phyloP scores from a whole-genome alignment of 2,329 filamentous ascomycete genomes.

The Purpureocillium lavendulum region DNA sequence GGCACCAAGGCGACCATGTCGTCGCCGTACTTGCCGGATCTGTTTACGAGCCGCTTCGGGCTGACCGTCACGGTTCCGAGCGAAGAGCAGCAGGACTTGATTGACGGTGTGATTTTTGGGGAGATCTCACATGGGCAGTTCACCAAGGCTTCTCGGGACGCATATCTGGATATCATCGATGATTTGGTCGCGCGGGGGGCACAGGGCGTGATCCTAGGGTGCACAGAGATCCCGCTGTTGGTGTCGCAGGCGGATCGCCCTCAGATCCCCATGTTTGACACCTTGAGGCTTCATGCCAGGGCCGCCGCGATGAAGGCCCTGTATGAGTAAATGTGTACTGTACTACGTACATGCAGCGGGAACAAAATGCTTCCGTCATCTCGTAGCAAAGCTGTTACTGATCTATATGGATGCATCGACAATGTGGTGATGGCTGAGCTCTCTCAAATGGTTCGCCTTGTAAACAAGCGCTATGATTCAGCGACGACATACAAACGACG shows the following conservation, averaged over 20 bases:
- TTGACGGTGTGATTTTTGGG: conserved; percentile 7
- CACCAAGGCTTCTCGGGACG: background rate
- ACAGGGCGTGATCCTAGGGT: conserved; percentile 8
- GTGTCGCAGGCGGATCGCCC: conserved; percentile 8
- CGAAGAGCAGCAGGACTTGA: conserved; percentile 5
- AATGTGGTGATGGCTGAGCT: too few relatives aligned
- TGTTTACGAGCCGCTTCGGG: conserved; percentile 4
- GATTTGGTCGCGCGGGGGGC: conserved; percentile 6
- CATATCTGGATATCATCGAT: conserved; percentile 7
- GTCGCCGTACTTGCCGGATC: conserved; percentile 5
- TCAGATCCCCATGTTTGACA: conserved; percentile 8
- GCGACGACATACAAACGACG: too few relatives aligned
- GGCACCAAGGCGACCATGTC: conserved; percentile 9
- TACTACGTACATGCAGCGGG: too few relatives aligned
- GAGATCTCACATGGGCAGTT: conserved; percentile 6
- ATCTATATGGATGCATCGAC: too few relatives aligned
- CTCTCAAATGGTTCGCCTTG: too few relatives aligned
- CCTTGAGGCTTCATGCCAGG: conserved; percentile 7
- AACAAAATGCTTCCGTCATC: too few relatives aligned
- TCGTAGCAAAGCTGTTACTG: too few relatives aligned
- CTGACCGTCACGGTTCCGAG: conserved; percentile 6
- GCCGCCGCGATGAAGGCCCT: conserved; percentile 5
- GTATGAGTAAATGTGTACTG: too few relatives aligned
- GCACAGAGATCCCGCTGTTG: conserved; percentile 12
- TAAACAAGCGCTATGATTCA: too few relatives aligned